Base-by-base conservation (phyloP, 768 basidiomycete species). In the Rossbeevera mucosa region DNA sequence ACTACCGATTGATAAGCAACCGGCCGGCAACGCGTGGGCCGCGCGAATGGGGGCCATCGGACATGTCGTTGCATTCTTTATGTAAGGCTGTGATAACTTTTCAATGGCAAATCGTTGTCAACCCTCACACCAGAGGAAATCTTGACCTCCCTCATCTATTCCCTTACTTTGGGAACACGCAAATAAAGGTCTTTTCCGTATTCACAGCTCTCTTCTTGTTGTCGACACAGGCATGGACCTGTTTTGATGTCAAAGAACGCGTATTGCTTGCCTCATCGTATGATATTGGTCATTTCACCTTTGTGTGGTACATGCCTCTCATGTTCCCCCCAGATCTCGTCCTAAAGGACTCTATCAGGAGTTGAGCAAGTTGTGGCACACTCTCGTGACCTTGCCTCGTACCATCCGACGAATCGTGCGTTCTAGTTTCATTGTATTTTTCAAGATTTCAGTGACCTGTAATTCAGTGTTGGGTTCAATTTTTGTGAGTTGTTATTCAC, bases 21-120 rank as follows among this genome's bases (percentile, higher is more conserved):
- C 93, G 6, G 74, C 79, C 8, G 94, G 89, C 1, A 96, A 94
- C 64, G 94, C 94, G 0, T 98, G 94, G 94, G 94, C 92, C 1
- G 91, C 90, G 0, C 75, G 88, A n/a, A 94, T 96, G 91, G 72
- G 89, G 43, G 91, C 90, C 1, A 62, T 94, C 24, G 94, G 94
- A 11, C 84, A 88, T 50, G 85, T 95, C 0, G 73, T 83, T 2
- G 94, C 93, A 0, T 95, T 94, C 68, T 95, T 89, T 62, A 76
- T 91, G 93, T 94, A 59, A 59, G 89, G 28, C 51, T 7, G 2
- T 29, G 18, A 40, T 12, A 1, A n/a, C 7, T 7, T 36, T 48
- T 8, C 2, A 7, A 13, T 31, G 2, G 4, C 18, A 13, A 28
- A 7, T 13, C 12, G 25, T 38, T 48, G 30, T 51, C 41, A 12